Evolutionary conservation across 495 filamentous ascomycete species (phyloP).

Genomic region (Diplogelasinospora grovesii): DNA sequence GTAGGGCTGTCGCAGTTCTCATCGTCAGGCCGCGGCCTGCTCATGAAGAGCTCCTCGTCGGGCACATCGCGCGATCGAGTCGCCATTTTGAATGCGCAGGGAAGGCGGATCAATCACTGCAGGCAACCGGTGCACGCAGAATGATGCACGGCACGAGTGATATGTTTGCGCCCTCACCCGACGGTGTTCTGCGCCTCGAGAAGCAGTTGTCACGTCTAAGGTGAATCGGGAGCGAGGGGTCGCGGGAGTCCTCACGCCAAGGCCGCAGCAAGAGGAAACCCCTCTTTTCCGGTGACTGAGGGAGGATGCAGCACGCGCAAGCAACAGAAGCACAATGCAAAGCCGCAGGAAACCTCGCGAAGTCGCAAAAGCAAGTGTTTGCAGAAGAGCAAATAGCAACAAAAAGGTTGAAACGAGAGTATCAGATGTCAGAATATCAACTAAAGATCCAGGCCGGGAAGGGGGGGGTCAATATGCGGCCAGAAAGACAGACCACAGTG

Average conservation of each 20-base stretch:
- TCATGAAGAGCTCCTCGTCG: conserved; percentile 74
- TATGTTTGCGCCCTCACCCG: no score
- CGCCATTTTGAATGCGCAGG: conserved; percentile 34
- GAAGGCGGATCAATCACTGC: no score
- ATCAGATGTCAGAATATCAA: conserved; percentile 4
- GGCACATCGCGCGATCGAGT: conserved; percentile 46
- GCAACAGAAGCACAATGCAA: conserved; percentile 2
- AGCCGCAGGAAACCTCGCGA: neutral
- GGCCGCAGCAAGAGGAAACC: no score
- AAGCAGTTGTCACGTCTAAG: no score
- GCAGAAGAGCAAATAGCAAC: conserved; percentile 2
- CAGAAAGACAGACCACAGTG: conserved; percentile 24
- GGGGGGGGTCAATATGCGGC: conserved; percentile 31
- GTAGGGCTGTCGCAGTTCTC: conserved; percentile 60
- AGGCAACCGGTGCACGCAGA: no score
- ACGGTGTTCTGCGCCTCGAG: no score
- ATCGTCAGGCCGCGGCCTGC: conserved; percentile 37
- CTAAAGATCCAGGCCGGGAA: conserved; percentile 13
- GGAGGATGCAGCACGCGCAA: no score
- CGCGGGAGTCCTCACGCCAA: no score
- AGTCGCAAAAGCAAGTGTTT: neutral
- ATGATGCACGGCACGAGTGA: no score
- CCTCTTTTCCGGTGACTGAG: no score
- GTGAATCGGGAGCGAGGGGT: no score
- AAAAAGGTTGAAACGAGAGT: conserved; percentile 10